Evolutionary conservation across 805 yeast genomes (phyloP).

Genomic region (Candida parachauliodes): DNA sequence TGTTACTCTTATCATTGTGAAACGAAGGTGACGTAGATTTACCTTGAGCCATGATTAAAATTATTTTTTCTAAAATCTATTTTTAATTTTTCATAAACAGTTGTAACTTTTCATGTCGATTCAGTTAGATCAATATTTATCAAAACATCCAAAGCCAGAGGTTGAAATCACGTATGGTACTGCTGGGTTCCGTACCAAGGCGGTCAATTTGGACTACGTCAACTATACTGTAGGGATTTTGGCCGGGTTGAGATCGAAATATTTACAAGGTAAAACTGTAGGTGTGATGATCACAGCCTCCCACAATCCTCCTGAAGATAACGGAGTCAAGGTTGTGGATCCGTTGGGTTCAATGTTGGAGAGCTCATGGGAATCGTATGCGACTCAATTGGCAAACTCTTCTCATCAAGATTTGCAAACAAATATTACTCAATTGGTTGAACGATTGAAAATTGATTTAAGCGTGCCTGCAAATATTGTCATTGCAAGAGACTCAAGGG

Average conservation of each 20-base stretch:
- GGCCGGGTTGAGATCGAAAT: constrained; percentile 79
- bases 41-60: too few relatives aligned
- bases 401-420: constrained; percentile 39
- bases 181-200: constrained; percentile 88
- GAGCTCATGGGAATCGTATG: constrained; percentile 77
- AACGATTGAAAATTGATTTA: constrained; percentile 45
- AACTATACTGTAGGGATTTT: constrained; percentile 79
- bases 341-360: constrained; percentile 90
- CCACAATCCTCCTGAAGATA: constrained; percentile 88
- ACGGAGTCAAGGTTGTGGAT: constrained; percentile 91
- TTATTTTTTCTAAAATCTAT: background rate
- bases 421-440: constrained; percentile 36
- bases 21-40: constrained; percentile 3
- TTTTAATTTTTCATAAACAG: background rate
- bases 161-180: constrained; percentile 75
- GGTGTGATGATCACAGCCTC: constrained; percentile 98
- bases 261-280: constrained; percentile 60
- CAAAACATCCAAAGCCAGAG: constrained; percentile 44
- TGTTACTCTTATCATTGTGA: background rate
- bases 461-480: constrained; percentile 44
- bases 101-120: constrained; percentile 7
- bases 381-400: constrained; percentile 78
- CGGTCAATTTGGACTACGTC: constrained; percentile 69
- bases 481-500: constrained; percentile 87
- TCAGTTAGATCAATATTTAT: constrained; percentile 7